These are phyloP conservation scores for Diaporthe amygdali DNA, from an alignment of 2,329 filamentous ascomycete species.

Conservation along the genomic window DNA sequence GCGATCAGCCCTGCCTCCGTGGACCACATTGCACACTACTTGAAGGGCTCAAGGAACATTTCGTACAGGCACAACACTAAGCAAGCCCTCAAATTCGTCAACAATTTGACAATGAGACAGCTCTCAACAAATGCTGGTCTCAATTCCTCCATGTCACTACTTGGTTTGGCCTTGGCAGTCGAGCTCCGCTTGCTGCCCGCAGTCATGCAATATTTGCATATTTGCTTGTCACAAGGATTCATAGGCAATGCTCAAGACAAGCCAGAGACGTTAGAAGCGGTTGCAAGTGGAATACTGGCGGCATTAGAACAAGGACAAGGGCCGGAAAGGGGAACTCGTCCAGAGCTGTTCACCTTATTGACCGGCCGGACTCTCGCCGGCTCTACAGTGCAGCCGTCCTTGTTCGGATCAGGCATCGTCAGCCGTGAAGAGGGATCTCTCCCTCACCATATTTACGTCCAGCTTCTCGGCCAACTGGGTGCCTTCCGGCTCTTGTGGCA, in stretches of 20 bases:
- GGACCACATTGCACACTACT: neutral
- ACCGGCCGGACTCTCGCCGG: conserved; percentile 23
- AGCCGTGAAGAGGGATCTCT: neutral
- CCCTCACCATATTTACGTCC: conserved; percentile 10
- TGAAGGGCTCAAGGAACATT: neutral
- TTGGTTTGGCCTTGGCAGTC: conserved; percentile 28
- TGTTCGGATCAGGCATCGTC: conserved; percentile 16
- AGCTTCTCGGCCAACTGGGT: conserved; percentile 30
- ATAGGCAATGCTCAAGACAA: neutral
- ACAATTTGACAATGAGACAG: conserved; percentile 45
- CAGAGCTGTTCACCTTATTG: conserved; percentile 28
- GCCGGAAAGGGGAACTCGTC: conserved; percentile 12
- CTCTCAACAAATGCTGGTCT: conserved; percentile 27
- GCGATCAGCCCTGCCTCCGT: neutral
- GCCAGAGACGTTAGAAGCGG: neutral
- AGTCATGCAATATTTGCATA: conserved; percentile 27
- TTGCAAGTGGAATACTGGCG: neutral
- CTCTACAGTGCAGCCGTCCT: neutral
- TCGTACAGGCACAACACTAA: conserved; percentile 23
- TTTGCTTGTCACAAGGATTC: conserved; percentile 18
- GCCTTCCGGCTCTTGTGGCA: conserved; percentile 25
- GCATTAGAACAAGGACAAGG: conserved; percentile 17
- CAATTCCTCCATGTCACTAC: conserved; percentile 20
- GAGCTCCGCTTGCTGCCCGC: conserved; percentile 20
- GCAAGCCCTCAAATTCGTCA: conserved; percentile 42